phyloP scores from a whole-genome alignment of 2,329 filamentous ascomycete genomes.

The Diaporthe ampelina region DNA sequence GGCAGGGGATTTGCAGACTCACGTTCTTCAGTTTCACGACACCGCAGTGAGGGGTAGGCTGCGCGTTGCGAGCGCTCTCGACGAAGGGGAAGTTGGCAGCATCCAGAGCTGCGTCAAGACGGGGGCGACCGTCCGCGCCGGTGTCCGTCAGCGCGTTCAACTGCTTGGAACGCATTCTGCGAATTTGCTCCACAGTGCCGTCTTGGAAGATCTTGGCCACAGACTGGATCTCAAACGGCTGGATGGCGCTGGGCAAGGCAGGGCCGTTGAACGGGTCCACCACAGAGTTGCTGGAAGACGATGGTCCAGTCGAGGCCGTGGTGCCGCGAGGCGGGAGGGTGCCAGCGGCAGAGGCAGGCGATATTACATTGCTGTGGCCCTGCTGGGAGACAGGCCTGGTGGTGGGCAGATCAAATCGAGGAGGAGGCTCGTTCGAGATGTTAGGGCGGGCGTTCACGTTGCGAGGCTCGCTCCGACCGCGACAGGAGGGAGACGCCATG shows the following conservation, averaged over 20 bases:
- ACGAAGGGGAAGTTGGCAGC: conserved; percentile 62
- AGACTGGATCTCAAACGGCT: conserved; percentile 34
- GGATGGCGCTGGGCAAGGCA: conserved; percentile 32
- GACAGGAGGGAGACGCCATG: not conserved
- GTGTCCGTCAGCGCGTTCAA: conserved; percentile 54
- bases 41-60: conserved; percentile 51
- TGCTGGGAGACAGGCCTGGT: conserved; percentile 15
- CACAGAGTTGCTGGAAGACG: not conserved
- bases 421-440: conserved; percentile 51
- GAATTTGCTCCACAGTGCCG: conserved; percentile 42
- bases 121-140: conserved; percentile 52
- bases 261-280: conserved; percentile 41
- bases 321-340: not conserved
- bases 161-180: conserved; percentile 51
- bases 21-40: conserved; percentile 67
- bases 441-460: conserved; percentile 57
- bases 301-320: not conserved
- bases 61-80: conserved; percentile 52
- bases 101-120: conserved; percentile 52
- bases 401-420: conserved; percentile 52
- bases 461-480: conserved; percentile 55
- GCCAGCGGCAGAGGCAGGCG: conserved; percentile 3
- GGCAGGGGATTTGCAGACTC: conserved; percentile 47
- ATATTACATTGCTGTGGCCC: conserved; percentile 13
- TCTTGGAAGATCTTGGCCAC: conserved; percentile 22